phyloP scores from a whole-genome alignment of 352 stramenopile species.

The Aphanomyces cochlioides region DNA sequence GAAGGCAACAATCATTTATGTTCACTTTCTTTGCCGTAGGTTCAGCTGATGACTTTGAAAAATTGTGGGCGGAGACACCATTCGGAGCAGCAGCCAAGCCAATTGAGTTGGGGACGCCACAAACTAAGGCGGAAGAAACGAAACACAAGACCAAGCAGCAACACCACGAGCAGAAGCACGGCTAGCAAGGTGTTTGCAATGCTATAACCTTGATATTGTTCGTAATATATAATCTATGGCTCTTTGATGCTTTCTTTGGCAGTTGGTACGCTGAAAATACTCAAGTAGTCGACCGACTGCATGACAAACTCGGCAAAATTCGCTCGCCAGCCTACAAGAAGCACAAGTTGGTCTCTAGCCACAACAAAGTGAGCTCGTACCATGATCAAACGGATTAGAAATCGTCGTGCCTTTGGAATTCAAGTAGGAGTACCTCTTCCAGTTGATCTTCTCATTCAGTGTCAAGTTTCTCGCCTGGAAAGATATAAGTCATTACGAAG shows the following conservation, averaged over 20 bases:
- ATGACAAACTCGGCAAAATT: constrained; percentile 7
- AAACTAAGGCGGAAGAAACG: not conserved
- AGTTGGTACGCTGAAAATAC: not conserved
- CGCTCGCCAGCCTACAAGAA: not conserved
- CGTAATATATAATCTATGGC: not conserved
- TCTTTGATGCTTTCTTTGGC: not conserved
- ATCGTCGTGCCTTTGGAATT: constrained; percentile 16
- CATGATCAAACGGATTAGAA: constrained; percentile 8
- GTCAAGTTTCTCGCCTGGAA: constrained; percentile 54
- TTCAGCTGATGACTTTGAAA: constrained; percentile 48
- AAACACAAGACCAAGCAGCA: not conserved
- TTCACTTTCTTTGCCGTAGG: not conserved
- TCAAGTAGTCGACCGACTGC: constrained; percentile 10
- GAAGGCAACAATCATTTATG: not conserved
- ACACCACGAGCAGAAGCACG: no score
- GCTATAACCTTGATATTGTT: not conserved
- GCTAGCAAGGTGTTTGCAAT: no score
- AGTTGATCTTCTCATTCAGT: constrained; percentile 83
- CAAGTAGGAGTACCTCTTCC: constrained; percentile 70
- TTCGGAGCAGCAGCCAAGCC: constrained; percentile 50
- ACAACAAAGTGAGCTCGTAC: not conserved
- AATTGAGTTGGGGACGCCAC: constrained; percentile 10
- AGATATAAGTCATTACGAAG: not conserved
- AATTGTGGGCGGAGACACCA: constrained; percentile 45
- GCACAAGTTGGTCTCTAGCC: not conserved